Base-by-base conservation (phyloP, 2,329 filamentous ascomycete species). In the Verticillium longisporum region DNA sequence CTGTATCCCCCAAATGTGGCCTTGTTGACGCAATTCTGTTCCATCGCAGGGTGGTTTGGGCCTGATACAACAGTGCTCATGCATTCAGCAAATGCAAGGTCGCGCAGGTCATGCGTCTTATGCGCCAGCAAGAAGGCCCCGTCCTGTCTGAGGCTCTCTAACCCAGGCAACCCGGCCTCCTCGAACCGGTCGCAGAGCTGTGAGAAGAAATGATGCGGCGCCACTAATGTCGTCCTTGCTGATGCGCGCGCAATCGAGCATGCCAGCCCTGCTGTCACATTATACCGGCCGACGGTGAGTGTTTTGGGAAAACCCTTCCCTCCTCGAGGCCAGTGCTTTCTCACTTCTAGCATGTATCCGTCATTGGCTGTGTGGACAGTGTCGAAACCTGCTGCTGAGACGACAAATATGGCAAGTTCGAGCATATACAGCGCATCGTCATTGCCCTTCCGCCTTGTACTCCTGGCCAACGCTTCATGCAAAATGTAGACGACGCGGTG, bases 21-120 rank as follows among this genome's bases (percentile, higher is more conserved):
- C 31, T 41, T 50, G 56, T 34, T n/a, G 45, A 18, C n/a, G 11
- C 13, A 26, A 21, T 10, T 4, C 18, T n/a, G 7, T 53, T 26
- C 45, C 36, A 15, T 26, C n/a, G 1, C 14, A 10, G 21, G 4
- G 6, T 31, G 18, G 34, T 21, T 33, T 45, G 45, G 18, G 18
- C 13, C 21, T 26, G 45, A 13, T 21, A 18, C 45, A 53, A 21
- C 45, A n/a, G n/a, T n/a, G 10, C 45, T 18, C 18, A 55, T 10
- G 26, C 70, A 75, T 65, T 85, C 83, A 3, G 82, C 83, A 66
- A 81, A 83, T 10, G 78, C 78, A 50, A 85, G 75, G 64, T 85
- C 82, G 32, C 78, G 73, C 6, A 85, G 70, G 64, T 83, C 79
- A 60, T 78, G 79, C 14, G 81, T 84, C 59, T 77, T 75, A 61